These are phyloP conservation scores for Polyporus tsugae DNA, from an alignment of 1,284 basidiomycete species.

Conservation along the genomic window DNA sequence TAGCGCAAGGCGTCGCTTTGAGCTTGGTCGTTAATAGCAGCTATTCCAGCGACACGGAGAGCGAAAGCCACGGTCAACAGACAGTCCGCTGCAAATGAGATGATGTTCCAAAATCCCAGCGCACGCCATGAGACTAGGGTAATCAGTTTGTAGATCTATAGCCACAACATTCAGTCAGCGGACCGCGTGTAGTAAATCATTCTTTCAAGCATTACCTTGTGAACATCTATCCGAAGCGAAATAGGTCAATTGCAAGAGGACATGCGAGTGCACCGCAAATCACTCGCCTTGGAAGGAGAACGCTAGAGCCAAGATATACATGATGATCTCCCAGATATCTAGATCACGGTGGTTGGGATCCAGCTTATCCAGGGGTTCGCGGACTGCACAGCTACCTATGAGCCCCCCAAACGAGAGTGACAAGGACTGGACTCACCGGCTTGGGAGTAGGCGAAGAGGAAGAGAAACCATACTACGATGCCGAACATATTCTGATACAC, in stretches of 20 bases:
- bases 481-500: constrained; percentile 84
- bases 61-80: constrained; percentile 79
- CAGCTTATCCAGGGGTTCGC: constrained; percentile 73
- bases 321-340: constrained; percentile 79
- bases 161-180: not conserved
- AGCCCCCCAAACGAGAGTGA: not conserved
- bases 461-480: constrained; percentile 84
- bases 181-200: not conserved
- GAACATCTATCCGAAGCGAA: constrained; percentile 54
- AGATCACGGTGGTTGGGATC: constrained; percentile 58
- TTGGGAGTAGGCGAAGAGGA: constrained; percentile 87
- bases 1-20: constrained; percentile 54
- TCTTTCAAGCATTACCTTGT: constrained; percentile 60
- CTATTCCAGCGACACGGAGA: constrained; percentile 75
- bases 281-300: constrained; percentile 80
- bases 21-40: constrained; percentile 49
- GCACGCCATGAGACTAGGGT: constrained; percentile 74
- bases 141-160: constrained; percentile 72
- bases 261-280: not conserved
- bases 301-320: constrained; percentile 81
- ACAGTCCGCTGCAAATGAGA: constrained; percentile 76
- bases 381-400: constrained; percentile 52
- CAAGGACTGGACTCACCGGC: constrained; percentile 60
- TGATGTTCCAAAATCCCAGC: constrained; percentile 84
- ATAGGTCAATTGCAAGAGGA: not conserved